These are phyloP conservation scores for Nepenthes alata DNA, from an alignment of 179 eudicot genomes.

Conservation along the genomic window DNA sequence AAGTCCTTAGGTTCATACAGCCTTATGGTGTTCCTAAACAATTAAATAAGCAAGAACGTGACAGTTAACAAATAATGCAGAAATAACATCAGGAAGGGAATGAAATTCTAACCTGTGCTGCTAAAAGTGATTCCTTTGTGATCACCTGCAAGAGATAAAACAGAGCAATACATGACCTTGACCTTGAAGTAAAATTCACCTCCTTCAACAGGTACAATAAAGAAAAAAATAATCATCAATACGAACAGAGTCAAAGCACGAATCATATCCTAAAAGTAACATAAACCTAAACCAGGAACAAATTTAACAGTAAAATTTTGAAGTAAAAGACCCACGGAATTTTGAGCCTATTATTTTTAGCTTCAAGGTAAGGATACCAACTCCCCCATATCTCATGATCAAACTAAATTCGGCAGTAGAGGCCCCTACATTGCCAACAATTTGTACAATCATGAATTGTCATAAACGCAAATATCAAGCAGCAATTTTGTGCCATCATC, in stretches of 20 bases:
- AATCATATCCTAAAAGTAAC: neutral
- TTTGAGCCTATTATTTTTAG: neutral
- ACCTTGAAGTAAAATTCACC: neutral
- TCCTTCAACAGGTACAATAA: neutral
- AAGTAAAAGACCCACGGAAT: neutral
- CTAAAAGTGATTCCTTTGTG: constrained; percentile 47
- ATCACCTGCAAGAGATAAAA: constrained; percentile 39
- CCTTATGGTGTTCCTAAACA: no score
- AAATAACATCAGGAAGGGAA: neutral
- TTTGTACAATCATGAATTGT: no score
- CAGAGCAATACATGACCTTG: neutral
- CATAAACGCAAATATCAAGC: neutral
- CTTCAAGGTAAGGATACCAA: neutral
- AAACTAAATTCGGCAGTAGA: neutral
- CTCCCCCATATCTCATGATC: neutral
- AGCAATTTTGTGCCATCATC: neutral
- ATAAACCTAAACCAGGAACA: neutral
- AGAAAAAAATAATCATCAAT: no score
- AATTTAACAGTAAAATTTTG: neutral
- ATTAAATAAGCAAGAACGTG: neutral
- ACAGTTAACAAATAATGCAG: neutral
- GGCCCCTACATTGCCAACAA: no score
- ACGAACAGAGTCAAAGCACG: no score
- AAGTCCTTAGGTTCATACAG: no score
- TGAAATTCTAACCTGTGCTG: constrained; percentile 42